These are phyloP conservation scores for Kwoniella mangroviensis DNA, from an alignment of 768 basidiomycete species.

Conservation along the genomic window DNA sequence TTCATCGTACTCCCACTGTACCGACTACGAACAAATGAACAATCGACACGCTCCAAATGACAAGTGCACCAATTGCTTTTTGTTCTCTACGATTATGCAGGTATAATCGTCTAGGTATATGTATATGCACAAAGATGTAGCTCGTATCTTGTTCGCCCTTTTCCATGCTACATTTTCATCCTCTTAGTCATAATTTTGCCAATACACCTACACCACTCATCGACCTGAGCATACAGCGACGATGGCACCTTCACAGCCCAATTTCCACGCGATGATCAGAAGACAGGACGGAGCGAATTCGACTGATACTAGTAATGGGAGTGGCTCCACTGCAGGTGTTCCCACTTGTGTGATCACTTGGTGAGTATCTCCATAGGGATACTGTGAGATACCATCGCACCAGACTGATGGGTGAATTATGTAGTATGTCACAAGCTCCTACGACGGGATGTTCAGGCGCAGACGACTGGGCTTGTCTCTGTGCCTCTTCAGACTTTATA, in stretches of 20 bases:
- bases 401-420: neutral
- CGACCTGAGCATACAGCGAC: neutral
- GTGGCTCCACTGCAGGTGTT: neutral
- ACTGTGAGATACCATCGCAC: neutral
- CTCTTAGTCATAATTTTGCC: neutral
- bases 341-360: conserved; percentile 29
- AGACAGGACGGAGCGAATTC: conserved; percentile 2
- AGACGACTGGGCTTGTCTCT: conserved; percentile 35
- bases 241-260: conserved; percentile 22
- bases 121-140: neutral
- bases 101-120: neutral
- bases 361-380: conserved; percentile 3
- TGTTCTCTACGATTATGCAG: neutral
- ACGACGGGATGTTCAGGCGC: conserved; percentile 22
- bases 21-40: conserved; percentile 4
- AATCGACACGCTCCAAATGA: neutral
- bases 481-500: conserved; percentile 25
- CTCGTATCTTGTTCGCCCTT: too few relatives aligned
- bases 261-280: neutral
- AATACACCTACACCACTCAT: neutral
- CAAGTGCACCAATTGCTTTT: neutral
- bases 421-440: conserved; percentile 28
- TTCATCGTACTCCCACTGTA: neutral
- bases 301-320: neutral
- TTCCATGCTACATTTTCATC: neutral